A percentile compares a stretch with the other conserved stretches of the same genome.
Evolutionary conservation across 345 rosid species (phyloP).

Genomic region (Eutrema japonicum): DNA sequence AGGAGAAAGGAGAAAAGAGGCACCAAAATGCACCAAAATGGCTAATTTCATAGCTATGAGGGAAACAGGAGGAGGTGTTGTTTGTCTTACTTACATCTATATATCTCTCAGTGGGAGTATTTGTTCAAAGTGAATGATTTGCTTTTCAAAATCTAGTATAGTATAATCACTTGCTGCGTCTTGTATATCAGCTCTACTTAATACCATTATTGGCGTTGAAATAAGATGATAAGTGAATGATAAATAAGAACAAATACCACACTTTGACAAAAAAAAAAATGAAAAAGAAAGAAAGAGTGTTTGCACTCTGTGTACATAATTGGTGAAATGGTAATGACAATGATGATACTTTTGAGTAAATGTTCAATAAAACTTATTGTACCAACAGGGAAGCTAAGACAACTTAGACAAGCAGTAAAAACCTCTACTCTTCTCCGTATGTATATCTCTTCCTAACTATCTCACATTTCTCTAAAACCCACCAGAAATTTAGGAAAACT

Average conservation of each 20-base stretch:
- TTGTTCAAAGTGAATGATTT: constrained; percentile 34
- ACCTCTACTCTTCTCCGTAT: too few species aligned
- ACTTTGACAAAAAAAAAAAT: too few species aligned
- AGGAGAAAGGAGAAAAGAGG: constrained; percentile 11
- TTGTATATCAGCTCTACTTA: constrained; percentile 32
- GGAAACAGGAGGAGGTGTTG: constrained; percentile 5
- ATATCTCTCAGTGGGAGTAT: background rate
- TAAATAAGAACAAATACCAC: background rate
- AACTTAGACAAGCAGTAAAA: too few species aligned
- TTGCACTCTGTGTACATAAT: too few species aligned
- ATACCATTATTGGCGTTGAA: constrained; percentile 5
- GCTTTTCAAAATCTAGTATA: constrained; percentile 17
- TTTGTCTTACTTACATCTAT: constrained; percentile 30
- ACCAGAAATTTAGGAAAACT: too few species aligned
- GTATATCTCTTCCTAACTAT: too few species aligned
- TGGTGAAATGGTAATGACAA: too few species aligned
- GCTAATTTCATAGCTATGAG: constrained; percentile 13
- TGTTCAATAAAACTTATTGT: too few species aligned
- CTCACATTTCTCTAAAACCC: too few species aligned
- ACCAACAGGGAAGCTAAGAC: too few species aligned
- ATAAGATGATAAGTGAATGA: constrained; percentile 8
- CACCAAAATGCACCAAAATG: constrained; percentile 24
- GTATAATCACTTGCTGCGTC: constrained; percentile 8
- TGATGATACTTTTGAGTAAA: too few species aligned
- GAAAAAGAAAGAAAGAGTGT: too few species aligned